phyloP scores from a whole-genome alignment of 139 green algal genomes.

The Volvox reticuliferus region DNA sequence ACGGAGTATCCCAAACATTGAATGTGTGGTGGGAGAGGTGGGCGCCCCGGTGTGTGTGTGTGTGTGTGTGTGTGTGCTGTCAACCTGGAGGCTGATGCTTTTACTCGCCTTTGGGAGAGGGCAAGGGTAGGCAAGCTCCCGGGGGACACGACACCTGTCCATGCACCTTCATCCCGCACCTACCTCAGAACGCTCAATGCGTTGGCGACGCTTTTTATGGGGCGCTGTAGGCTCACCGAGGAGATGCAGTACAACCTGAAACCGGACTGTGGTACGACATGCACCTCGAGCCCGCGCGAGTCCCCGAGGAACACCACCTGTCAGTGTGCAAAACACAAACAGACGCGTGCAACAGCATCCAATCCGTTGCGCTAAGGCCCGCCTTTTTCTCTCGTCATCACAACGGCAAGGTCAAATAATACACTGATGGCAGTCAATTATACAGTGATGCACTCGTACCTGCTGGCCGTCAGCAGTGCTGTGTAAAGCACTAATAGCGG shows the following conservation, averaged over 20 bases:
- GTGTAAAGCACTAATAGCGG: no score
- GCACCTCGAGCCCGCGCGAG: neutral
- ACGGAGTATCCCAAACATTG: no score
- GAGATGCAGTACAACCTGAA: neutral
- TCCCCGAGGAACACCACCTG: constrained; percentile 29
- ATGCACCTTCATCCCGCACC: neutral
- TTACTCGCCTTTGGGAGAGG: no score
- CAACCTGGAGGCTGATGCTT: no score
- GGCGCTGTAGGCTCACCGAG: neutral
- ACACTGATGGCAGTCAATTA: neutral
- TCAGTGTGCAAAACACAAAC: neutral
- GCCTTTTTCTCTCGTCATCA: neutral
- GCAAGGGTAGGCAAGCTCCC: neutral
- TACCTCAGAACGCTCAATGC: neutral
- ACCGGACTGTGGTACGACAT: neutral
- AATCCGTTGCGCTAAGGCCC: neutral
- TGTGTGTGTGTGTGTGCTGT: no score
- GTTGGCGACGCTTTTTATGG: neutral
- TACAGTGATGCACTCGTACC: no score
- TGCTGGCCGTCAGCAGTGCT: no score
- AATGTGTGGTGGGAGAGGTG: no score
- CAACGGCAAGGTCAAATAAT: neutral
- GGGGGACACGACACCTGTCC: neutral
- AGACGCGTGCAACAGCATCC: neutral
- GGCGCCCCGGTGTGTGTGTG: no score